Base-by-base conservation (phyloP, 2,329 filamentous ascomycete species). In the Nakataea oryzae region DNA sequence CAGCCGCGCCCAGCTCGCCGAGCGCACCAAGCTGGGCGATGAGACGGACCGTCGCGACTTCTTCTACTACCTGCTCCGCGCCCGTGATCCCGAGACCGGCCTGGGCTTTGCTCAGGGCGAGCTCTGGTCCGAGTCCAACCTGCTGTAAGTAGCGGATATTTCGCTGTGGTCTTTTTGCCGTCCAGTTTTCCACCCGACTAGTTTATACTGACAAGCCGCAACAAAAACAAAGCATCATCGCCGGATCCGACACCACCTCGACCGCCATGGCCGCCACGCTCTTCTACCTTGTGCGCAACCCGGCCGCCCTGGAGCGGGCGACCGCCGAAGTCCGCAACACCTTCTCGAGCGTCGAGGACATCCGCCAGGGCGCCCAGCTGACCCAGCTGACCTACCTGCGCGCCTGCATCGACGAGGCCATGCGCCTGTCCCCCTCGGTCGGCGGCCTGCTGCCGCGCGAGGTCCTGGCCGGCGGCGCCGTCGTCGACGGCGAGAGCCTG, bases 41-140 rank as follows among this genome's bases (percentile, higher is more conserved):
- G 84, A 83, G 66, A 86, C 81, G 58, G 86, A 85, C 67, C 86
- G 87, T 41, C 85, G 86, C 62, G 88, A 91, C 70, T 90, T 91
- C 76, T 90, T 91, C 75, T 86, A 89, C 73, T 86, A 90, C 71
- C 80, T 91, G 13, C 81, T 91, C 64, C 86, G 86, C 69, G 87
- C 88, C 9, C 82, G 83, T 54, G 88, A 91, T 66, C 86, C 87
- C 14, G 86, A 90, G 69, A 89, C 87, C 0, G 87, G 87, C 61
- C 79, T 82, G 63, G 85, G 85, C 1, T 87, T 90, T 69, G 81
- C 78, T 54, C 86, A 79, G 2, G 81, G 82, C 0, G 87, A 90
- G 69, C 81, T 90, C 28, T 88, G 86, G 86, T 85, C 81, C 59
- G 87, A 90, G 70, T 87, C 86, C 11, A 89, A 89, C 69, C 74